These are phyloP conservation scores for Achlya hypogyna DNA, from an alignment of 352 stramenopile genomes.

Conservation along the genomic window DNA sequence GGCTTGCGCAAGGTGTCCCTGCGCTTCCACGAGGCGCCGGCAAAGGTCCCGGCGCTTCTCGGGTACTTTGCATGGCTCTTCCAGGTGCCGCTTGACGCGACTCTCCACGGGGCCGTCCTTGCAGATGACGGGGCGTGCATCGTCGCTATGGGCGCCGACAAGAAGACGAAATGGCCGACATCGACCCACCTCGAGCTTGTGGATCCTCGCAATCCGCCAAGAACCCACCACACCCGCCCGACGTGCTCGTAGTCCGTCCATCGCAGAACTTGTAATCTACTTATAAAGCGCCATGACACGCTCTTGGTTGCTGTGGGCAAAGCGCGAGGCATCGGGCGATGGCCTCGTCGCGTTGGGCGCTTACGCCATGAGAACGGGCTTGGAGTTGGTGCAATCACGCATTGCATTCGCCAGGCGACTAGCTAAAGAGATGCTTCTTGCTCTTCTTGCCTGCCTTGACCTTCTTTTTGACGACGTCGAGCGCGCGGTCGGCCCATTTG, in stretches of 20 bases:
- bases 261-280: too few relatives aligned
- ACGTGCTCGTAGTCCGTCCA: too few relatives aligned
- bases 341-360: too few relatives aligned
- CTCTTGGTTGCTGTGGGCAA: too few relatives aligned
- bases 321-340: too few relatives aligned
- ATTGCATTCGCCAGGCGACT: too few relatives aligned
- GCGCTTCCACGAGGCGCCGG: background rate
- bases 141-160: background rate
- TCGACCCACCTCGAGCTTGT: background rate
- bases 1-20: background rate
- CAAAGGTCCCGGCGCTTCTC: background rate
- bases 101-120: background rate
- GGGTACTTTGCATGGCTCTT: background rate
- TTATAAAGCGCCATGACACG: too few relatives aligned
- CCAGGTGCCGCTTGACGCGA: background rate
- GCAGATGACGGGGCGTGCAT: background rate
- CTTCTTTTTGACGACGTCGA: slow-evolving; percentile 85
- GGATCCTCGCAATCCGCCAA: background rate
- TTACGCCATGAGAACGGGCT: slow-evolving; percentile 28
- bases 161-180: background rate
- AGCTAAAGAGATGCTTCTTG: slow-evolving; percentile 65
- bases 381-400: background rate
- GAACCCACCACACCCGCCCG: too few relatives aligned
- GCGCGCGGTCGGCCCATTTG: slow-evolving; percentile 93
- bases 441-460: slow-evolving; percentile 75